A percentile compares a stretch with the other conserved stretches of the same genome.
These are phyloP conservation scores for Henckelia pumila DNA, from an alignment of 257 asterid genomes.

Conservation along the genomic window DNA sequence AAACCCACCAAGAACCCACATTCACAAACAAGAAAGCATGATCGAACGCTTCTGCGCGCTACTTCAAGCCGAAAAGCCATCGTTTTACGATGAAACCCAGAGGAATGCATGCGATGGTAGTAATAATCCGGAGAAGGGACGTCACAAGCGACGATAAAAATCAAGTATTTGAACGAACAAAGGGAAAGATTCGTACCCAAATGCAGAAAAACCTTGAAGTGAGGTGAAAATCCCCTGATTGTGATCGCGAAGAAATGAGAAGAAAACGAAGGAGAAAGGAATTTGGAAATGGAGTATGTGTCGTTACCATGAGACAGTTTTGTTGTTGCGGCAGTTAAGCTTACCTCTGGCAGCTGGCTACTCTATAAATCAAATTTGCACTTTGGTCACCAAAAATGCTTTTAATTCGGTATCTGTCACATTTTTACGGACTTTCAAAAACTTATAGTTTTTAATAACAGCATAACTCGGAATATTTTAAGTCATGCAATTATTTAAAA, in stretches of 20 bases:
- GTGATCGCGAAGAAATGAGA: constrained; percentile 12
- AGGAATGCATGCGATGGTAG: constrained; percentile 3
- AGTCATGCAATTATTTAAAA: no score
- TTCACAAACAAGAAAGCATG: background rate
- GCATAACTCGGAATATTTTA: no score
- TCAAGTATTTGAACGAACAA: background rate
- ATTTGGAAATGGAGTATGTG: background rate
- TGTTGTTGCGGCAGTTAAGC: constrained; percentile 25
- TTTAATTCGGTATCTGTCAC: background rate
- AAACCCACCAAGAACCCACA: background rate
- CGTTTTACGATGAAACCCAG: background rate
- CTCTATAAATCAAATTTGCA: constrained; percentile 12
- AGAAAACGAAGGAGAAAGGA: background rate
- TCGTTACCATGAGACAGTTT: constrained; percentile 25
- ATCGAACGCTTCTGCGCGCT: constrained; percentile 6
- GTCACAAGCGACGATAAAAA: background rate
- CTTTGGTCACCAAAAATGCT: background rate
- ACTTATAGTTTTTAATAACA: no score
- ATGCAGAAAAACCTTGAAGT: background rate
- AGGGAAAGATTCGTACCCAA: background rate
- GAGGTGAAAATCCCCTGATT: background rate
- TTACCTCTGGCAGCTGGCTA: constrained; percentile 31
- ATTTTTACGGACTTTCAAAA: no score
- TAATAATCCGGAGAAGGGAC: background rate
- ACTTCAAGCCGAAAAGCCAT: background rate